Evolutionary conservation across 306 rosid genomes (phyloP), one percentile per base, ranked within the genome.

Genomic region (Rosa lucieae): DNA sequence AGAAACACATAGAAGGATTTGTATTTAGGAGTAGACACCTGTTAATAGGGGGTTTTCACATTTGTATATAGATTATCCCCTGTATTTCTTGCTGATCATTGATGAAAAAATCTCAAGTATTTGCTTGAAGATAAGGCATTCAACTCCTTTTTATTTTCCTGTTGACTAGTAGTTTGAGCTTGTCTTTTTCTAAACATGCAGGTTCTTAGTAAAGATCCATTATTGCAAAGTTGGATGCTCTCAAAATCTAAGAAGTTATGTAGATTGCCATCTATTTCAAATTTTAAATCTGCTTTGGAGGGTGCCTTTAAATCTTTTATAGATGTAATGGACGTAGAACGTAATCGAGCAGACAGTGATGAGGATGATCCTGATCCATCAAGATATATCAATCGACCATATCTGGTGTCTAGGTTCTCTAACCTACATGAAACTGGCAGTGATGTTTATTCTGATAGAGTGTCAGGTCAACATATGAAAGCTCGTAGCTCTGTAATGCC

Each of bases 161-260:
- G 3, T 78, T 55, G 23, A 42, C 13, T 23, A 18, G 67, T 58
- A 51, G 8, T 48, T 42, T 69, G 20, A 62, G 67, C 26, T 6
- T 51, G 37, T 44, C 5, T 46, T 62, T 35, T 43, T 5, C 0
- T 52, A 39, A 74, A 18, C 14, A 42, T 86, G 85, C 81, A 95
- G 99, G 94, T 90, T 81, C 87, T 95, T 53, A 83, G 83, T 76
- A 89, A 84, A 86, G 92, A 95, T 68, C 85, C 81, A 77, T 80
- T 86, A 42, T 80, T 95, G 78, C 86, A 39, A 82, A 85, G 85
- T 67, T 95, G 99, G 97, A 81, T 90, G 77, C 76, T 85, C 74
- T 67, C 84, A 59, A 87, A 86, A 78, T 87, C 85, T 86, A 88
- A 89, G 84, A 87, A 86, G 87, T 80, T 93, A 80, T 67, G 80